These are phyloP conservation scores for Xylaria castorea DNA, from an alignment of 495 filamentous ascomycete species.

Conservation along the genomic window DNA sequence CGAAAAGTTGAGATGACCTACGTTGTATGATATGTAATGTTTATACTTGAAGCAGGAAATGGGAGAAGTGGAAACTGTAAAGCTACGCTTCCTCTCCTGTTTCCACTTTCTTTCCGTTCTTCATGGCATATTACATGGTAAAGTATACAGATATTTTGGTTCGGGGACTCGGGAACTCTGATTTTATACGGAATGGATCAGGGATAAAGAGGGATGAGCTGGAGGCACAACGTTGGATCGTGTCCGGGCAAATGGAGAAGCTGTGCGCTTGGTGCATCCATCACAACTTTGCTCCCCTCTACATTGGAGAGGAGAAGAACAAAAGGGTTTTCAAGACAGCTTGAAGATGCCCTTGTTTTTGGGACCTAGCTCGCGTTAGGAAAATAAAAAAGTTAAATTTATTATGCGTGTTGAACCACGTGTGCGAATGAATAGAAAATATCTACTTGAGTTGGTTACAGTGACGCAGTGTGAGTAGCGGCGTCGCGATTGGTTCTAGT, in stretches of 20 bases:
- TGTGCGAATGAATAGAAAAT: too few relatives aligned
- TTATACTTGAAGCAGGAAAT: neutral
- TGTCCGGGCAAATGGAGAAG: neutral
- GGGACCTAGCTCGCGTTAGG: neutral
- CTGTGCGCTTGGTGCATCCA: neutral
- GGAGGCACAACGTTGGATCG: constrained; percentile 1
- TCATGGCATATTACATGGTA: constrained; percentile 6
- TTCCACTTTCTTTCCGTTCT: neutral
- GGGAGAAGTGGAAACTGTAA: neutral
- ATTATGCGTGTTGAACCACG: neutral
- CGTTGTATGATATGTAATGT: constrained; percentile 30
- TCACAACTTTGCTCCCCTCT: neutral
- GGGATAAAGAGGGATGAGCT: constrained; percentile 1
- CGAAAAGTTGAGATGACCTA: constrained; percentile 8
- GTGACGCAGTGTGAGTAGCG: too few relatives aligned
- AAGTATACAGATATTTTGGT: constrained; percentile 15
- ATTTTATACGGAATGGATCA: neutral
- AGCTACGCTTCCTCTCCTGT: neutral
- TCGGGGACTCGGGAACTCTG: neutral
- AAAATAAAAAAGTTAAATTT: neutral
- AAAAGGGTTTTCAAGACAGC: neutral
- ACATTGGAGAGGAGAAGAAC: neutral
- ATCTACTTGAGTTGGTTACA: too few relatives aligned
- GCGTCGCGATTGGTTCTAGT: too few relatives aligned
- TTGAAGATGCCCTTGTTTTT: neutral